Percentiles rank a stretch among this genome's conserved stretches.
These are phyloP conservation scores for Sporothrix phasma DNA, from an alignment of 2,329 filamentous ascomycete genomes.

Conservation along the genomic window DNA sequence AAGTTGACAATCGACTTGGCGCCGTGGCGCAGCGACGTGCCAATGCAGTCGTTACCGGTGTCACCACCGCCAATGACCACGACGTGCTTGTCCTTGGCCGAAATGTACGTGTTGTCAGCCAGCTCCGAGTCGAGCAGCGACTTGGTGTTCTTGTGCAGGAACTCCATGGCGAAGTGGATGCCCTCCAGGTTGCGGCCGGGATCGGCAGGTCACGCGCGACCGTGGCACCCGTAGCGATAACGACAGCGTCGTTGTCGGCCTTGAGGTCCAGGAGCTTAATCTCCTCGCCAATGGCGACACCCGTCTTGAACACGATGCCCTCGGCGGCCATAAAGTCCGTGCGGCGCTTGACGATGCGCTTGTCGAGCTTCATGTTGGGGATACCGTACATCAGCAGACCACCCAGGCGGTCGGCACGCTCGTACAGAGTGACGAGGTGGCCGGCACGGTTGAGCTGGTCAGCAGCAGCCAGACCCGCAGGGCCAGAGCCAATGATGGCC, in stretches of 20 bases:
- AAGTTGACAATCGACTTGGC: constrained; percentile 96
- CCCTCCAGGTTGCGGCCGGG: constrained; percentile 79
- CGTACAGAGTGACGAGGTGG: constrained; percentile 80
- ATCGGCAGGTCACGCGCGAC: constrained; percentile 89
- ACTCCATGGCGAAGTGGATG: constrained; percentile 95
- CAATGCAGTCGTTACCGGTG: constrained; percentile 96
- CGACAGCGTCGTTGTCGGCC: constrained; percentile 66
- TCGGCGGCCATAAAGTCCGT: constrained; percentile 91
- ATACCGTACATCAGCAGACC: constrained; percentile 97
- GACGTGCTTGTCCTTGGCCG: constrained; percentile 90
- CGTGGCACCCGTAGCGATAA: constrained; percentile 87
- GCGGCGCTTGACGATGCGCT: constrained; percentile 89
- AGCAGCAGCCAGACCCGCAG: constrained; percentile 78
- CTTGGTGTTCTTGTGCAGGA: constrained; percentile 95
- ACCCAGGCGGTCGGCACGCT: constrained; percentile 82
- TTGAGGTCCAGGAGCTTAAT: constrained; percentile 63
- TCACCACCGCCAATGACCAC: constrained; percentile 96
- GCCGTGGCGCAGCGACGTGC: constrained; percentile 88
- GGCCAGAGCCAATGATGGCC: constrained; percentile 84
- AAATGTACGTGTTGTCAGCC: constrained; percentile 76
- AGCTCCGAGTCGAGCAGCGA: constrained; percentile 88
- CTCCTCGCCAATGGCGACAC: constrained; percentile 67
- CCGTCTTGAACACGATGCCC: constrained; percentile 72
- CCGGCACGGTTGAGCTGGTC: constrained; percentile 93
- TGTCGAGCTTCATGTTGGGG: constrained; percentile 99